Evolutionary conservation across 495 filamentous ascomycete species (phyloP), one percentile per base, ranked within the genome.

Genomic region (Tuber brumale): DNA sequence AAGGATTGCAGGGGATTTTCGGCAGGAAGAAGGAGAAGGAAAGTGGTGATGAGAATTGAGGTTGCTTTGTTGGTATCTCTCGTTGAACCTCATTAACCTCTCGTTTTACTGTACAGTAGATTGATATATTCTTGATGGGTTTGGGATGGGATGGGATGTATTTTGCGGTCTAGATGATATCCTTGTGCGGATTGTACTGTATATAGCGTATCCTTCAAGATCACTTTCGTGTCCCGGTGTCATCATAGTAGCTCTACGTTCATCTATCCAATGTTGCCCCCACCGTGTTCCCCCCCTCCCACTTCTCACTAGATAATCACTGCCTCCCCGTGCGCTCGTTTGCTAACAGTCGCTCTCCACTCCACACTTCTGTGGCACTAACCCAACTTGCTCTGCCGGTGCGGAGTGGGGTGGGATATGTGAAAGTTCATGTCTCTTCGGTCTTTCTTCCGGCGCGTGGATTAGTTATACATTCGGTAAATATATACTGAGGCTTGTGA

Each of bases 1-100:
- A 81, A 23, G 79, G 79, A 45, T 42, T 75, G 14, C 71, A 71
- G 66, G 81, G 81, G 3, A 76, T 83, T 61, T 83, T 83, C 72
- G 80, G 77, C 31, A 77, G 79, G 74, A 83, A 81, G 70, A 57
- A 43, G 44, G 71, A 61, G 57, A 79, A 57, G 39, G 74, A 82
- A 39, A 77, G 77, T 35, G 81, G 73, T 35, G 80, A 75, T 43
- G 80, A 78, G 44, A 78, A 42, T 66, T 66, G 27, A 66, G 35
- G 57, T 31, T 35, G 57, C 57, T 5, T 66, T 66, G 57, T 66
- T 66, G 6, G 16, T 19, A 19, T 4, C 57, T 66, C 31, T 35
- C 3, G 27, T 35, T 35, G 12, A 31, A 35, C 27, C 31, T 66
- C 10, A 18, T 66, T 66, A 35, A 27, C 18, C 31, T 66, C 27